Evolutionary conservation across 1,284 basidiomycete genomes (phyloP).

Genomic region (Gomphus bonarii): DNA sequence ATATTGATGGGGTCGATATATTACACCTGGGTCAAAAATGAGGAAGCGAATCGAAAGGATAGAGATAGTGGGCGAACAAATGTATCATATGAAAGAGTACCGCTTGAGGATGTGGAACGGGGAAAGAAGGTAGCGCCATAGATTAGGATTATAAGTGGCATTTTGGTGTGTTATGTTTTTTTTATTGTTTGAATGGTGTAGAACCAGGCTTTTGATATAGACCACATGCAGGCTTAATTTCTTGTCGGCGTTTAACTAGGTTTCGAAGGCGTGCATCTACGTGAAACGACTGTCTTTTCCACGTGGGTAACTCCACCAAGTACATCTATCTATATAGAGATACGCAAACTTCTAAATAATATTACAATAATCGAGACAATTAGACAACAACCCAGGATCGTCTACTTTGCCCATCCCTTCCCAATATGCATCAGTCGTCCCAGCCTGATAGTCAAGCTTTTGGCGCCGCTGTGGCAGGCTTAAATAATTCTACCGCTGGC

Average conservation of each 20-base stretch:
- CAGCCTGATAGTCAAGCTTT: not conserved
- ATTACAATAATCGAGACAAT: not conserved
- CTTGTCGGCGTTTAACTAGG: not conserved
- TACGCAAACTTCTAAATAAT: not conserved
- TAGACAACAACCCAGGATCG: not conserved
- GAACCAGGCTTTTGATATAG: not conserved
- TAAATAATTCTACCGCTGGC: not conserved
- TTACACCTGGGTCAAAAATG: slow-evolving; percentile 80
- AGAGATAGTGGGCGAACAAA: slow-evolving; percentile 4
- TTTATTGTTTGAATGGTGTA: not conserved
- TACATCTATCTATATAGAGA: not conserved
- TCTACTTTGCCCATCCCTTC: not conserved
- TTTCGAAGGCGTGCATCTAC: not conserved
- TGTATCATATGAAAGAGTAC: slow-evolving; percentile 32
- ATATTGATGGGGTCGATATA: slow-evolving; percentile 74
- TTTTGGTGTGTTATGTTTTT: not conserved
- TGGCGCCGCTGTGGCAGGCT: not conserved
- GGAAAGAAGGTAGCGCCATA: slow-evolving; percentile 18
- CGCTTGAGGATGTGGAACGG: slow-evolving; percentile 41
- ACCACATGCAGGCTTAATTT: not conserved
- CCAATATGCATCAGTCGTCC: not conserved
- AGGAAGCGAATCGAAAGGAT: slow-evolving; percentile 27
- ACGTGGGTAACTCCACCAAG: not conserved
- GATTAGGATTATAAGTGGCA: not conserved
- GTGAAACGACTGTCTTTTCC: not conserved